Percentiles rank a stretch among this genome's conserved stretches.
These are phyloP conservation scores for Phaeosphaeria sp. DNA, from an alignment of 2,329 filamentous ascomycete species.

Conservation along the genomic window DNA sequence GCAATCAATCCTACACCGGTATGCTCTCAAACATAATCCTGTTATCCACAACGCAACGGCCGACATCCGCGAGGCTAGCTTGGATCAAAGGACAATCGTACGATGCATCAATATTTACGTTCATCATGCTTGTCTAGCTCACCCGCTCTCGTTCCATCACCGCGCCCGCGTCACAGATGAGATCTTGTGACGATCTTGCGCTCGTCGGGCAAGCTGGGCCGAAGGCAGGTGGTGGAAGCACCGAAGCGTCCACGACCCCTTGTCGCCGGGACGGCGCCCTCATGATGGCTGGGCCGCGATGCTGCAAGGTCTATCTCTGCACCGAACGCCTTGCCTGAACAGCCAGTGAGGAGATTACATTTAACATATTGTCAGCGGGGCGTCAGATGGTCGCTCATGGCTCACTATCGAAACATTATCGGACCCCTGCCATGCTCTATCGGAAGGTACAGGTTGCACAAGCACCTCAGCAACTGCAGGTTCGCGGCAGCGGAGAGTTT, in stretches of 20 bases:
- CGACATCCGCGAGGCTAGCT: background rate
- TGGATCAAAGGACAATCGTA: background rate
- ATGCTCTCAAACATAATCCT: background rate
- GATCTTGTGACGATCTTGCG: background rate
- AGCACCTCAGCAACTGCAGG: slow-evolving; percentile 11
- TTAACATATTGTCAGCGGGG: slow-evolving; percentile 3
- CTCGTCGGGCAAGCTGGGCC: background rate
- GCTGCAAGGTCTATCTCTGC: slow-evolving; percentile 3
- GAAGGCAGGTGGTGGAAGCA: background rate
- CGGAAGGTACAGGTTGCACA: slow-evolving; percentile 5
- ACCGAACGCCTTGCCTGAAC: background rate
- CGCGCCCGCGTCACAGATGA: background rate
- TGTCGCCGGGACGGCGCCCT: background rate
- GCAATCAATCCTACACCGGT: background rate
- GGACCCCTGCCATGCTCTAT: slow-evolving; percentile 7
- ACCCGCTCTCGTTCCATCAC: background rate
- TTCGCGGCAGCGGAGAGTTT: slow-evolving; percentile 17
- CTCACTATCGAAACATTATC: slow-evolving; percentile 7
- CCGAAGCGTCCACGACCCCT: background rate
- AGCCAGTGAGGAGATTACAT: slow-evolving; percentile 1
- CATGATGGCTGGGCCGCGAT: background rate
- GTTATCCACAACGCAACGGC: background rate
- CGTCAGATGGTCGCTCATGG: slow-evolving; percentile 6
- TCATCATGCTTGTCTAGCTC: background rate
- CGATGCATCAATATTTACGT: background rate